phyloP scores from a whole-genome alignment of 2,329 filamentous ascomycete species.

The Aureobasidium leucospermi region DNA sequence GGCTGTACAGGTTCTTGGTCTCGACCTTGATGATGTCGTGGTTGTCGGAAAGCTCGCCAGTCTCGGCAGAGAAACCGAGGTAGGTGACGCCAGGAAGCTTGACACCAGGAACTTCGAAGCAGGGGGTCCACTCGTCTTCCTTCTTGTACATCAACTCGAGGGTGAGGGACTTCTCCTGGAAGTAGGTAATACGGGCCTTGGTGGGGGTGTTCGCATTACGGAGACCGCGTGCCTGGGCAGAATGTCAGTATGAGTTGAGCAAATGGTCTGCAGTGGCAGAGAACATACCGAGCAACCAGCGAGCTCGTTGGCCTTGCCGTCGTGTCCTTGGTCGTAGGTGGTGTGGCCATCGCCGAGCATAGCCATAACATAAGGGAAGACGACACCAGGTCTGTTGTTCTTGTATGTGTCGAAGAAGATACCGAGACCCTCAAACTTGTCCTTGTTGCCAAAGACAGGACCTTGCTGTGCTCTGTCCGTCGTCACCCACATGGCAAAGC shows the following conservation, averaged over 20 bases:
- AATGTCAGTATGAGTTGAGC: conserved; percentile 15
- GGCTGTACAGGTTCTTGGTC: conserved; percentile 81
- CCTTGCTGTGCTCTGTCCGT: conserved; percentile 78
- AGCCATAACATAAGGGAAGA: conserved; percentile 97
- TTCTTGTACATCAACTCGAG: conserved; percentile 92
- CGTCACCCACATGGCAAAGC: conserved; percentile 96
- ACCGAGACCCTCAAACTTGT: conserved; percentile 88
- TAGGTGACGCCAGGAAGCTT: conserved; percentile 69
- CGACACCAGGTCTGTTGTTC: conserved; percentile 91
- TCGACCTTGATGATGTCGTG: conserved; percentile 88
- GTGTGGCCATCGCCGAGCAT: conserved; percentile 93
- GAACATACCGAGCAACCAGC: conserved; percentile 74
- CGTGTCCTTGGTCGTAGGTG: conserved; percentile 83
- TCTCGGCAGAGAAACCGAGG: conserved; percentile 70
- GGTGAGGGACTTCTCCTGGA: conserved; percentile 86
- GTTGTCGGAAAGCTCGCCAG: conserved; percentile 93
- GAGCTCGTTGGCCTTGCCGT: conserved; percentile 87
- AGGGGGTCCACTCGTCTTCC: conserved; percentile 79
- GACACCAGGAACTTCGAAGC: conserved; percentile 65
- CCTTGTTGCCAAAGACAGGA: conserved; percentile 77
- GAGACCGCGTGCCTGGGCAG: conserved; percentile 65
- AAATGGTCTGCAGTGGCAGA: not conserved
- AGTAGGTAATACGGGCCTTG: conserved; percentile 85
- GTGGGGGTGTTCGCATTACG: conserved; percentile 71
- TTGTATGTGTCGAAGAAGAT: conserved; percentile 99